phyloP scores from a whole-genome alignment of 2,329 filamentous ascomycete genomes.

The Fusarium sp. region DNA sequence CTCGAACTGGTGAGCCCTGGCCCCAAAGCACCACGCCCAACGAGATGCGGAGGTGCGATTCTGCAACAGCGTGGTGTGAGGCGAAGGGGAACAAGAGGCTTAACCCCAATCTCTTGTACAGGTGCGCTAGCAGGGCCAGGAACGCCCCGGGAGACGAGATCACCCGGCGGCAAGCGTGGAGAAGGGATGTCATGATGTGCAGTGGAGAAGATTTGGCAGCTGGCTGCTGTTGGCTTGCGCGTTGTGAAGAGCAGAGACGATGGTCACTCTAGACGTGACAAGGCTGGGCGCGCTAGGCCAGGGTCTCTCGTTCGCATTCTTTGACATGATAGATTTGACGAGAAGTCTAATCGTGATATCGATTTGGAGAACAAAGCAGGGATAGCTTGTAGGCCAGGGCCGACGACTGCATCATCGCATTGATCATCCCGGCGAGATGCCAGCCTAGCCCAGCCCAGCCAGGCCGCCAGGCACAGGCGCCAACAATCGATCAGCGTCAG shows the following conservation, averaged over 20 bases:
- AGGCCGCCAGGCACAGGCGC: conserved; percentile 27
- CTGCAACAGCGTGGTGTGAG: conserved; percentile 34
- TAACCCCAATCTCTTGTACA: conserved; percentile 32
- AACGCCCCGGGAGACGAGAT: conserved; percentile 34
- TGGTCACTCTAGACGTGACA: neutral
- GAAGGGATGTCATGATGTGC: conserved; percentile 31
- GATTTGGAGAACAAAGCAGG: conserved; percentile 12
- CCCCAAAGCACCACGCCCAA: conserved; percentile 10
- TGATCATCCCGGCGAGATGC: conserved; percentile 15
- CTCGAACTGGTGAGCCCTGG: neutral
- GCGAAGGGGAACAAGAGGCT: conserved; percentile 6
- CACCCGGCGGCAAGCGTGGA: conserved; percentile 41
- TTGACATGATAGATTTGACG: neutral
- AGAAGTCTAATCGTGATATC: conserved; percentile 1
- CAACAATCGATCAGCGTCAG: conserved; percentile 33
- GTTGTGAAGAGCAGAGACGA: neutral
- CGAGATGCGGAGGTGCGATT: conserved; percentile 9
- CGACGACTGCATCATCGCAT: conserved; percentile 12
- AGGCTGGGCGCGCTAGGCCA: neutral
- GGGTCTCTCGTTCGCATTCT: conserved; percentile 3
- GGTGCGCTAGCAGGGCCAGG: conserved; percentile 33
- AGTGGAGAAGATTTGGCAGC: conserved; percentile 23
- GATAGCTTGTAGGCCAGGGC: neutral
- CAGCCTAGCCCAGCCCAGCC: conserved; percentile 18
- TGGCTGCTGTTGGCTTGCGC: conserved; percentile 5